Evolutionary conservation across 2,329 filamentous ascomycete species (phyloP).

Genomic region (Cladosporium sphaerospermum): DNA sequence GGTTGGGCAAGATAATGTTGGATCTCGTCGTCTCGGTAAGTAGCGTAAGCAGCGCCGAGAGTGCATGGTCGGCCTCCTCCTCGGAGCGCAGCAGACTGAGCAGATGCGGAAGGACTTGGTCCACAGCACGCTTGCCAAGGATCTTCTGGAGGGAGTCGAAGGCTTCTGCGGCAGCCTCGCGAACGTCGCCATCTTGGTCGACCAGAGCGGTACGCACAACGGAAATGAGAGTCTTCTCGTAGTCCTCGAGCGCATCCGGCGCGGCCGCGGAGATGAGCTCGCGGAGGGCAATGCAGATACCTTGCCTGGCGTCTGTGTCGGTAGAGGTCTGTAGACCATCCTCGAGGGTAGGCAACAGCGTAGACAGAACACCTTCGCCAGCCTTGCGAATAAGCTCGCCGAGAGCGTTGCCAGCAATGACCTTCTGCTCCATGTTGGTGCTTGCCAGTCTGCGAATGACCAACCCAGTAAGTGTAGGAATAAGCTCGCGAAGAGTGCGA

Average conservation of each 20-base stretch:
- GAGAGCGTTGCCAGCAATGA: conserved; percentile 94
- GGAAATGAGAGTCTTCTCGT: conserved; percentile 90
- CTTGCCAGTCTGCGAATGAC: conserved; percentile 91
- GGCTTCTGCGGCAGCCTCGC: conserved; percentile 92
- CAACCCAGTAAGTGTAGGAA: conserved; percentile 89
- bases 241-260: conserved; percentile 81
- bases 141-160: conserved; percentile 94
- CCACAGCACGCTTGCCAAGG: conserved; percentile 86
- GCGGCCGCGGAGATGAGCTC: conserved; percentile 89
- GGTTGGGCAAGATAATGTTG: conserved; percentile 92
- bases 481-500: conserved; percentile 86
- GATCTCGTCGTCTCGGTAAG: conserved; percentile 89
- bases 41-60: conserved; percentile 86
- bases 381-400: conserved; percentile 96
- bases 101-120: conserved; percentile 89
- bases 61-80: conserved; percentile 80
- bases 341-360: conserved; percentile 82
- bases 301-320: conserved; percentile 89
- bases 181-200: conserved; percentile 80
- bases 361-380: conserved; percentile 85
- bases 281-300: conserved; percentile 91
- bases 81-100: conserved; percentile 84
- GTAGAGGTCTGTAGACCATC: conserved; percentile 82
- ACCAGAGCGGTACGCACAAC: conserved; percentile 90
- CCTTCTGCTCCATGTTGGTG: conserved; percentile 96